Conservation (phyloP, 371 early-diverging fungal genomes). For the Actinomortierella ambigua region DNA sequence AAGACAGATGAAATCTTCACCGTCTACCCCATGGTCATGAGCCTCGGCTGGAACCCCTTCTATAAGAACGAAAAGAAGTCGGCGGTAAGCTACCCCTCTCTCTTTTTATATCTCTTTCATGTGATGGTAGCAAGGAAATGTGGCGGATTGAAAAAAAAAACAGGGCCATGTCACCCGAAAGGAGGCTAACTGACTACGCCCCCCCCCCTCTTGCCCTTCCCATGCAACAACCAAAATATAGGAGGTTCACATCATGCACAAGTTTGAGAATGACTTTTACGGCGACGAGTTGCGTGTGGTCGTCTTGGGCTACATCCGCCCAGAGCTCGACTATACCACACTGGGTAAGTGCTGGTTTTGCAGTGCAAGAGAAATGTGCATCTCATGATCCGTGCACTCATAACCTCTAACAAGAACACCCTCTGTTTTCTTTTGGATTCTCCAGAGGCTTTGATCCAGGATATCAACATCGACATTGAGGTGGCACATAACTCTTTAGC, state of each 20-base stretch:
- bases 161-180: background rate
- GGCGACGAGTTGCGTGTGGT: constrained; percentile 80
- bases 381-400: background rate
- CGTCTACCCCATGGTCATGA: constrained; percentile 97
- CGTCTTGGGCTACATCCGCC: constrained; percentile 88
- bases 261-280: constrained; percentile 90
- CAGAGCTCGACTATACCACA: constrained; percentile 88
- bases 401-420: too few species aligned
- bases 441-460: constrained; percentile 87
- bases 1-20: background rate
- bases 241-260: constrained; percentile 96
- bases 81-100: constrained; percentile 61
- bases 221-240: constrained; percentile 25
- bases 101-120: background rate
- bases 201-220: background rate
- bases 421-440: background rate
- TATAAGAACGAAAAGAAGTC: constrained; percentile 96
- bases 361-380: background rate
- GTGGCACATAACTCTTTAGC: constrained; percentile 75
- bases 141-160: background rate
- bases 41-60: constrained; percentile 98
- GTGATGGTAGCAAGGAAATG: too few species aligned
- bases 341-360: constrained; percentile 62
- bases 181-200: background rate
- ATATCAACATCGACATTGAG: constrained; percentile 89